phyloP scores from a whole-genome alignment of 2,329 filamentous ascomycete species.

The Sporothrix sp. region DNA sequence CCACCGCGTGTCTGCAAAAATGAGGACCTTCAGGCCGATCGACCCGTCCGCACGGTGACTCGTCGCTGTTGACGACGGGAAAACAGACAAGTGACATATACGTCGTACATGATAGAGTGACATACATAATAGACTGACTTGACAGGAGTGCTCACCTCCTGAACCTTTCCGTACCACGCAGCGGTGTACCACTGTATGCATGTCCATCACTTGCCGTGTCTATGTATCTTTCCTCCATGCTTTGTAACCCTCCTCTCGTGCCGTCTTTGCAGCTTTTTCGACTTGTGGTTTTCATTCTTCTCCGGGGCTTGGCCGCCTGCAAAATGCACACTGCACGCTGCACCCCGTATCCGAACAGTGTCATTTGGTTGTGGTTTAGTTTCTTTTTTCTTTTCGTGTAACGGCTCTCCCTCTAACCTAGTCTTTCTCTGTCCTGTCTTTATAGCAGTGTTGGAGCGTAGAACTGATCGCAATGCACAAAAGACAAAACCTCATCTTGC shows the following conservation, averaged over 20 bases:
- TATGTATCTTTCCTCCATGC: background rate
- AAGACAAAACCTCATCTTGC: no score
- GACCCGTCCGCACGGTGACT: background rate
- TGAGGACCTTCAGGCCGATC: background rate
- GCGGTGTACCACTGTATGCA: background rate
- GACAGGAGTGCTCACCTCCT: no score
- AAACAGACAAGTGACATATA: background rate
- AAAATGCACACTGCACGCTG: conserved; percentile 7
- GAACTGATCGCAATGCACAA: no score
- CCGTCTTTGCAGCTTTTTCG: background rate
- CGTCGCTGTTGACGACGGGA: background rate
- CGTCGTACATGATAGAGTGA: no score
- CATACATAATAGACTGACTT: no score
- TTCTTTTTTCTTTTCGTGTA: background rate
- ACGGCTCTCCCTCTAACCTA: no score
- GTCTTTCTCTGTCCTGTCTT: no score
- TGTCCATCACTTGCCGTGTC: conserved; percentile 3
- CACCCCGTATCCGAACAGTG: conserved; percentile 9
- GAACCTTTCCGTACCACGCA: background rate
- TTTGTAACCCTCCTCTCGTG: no score
- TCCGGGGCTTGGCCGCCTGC: background rate
- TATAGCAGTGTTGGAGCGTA: no score
- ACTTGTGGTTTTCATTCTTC: background rate
- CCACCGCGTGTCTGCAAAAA: background rate
- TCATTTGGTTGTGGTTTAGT: no score